phyloP scores from a whole-genome alignment of 805 yeast genomes.

The Kodamaea sagamina region DNA sequence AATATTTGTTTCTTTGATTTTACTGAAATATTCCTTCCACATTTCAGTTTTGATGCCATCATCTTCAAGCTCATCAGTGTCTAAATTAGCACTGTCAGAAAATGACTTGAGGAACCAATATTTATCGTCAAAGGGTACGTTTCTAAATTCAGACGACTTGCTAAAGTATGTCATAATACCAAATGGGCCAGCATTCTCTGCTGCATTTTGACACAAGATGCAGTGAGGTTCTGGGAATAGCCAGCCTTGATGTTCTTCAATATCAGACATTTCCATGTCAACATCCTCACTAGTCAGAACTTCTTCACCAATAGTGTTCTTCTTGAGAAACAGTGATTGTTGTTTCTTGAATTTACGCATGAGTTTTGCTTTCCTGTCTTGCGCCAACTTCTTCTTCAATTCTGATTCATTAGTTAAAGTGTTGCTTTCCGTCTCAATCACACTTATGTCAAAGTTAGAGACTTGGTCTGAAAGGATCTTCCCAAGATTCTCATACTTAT shows the following conservation, averaged over 20 bases:
- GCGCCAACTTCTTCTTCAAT: constrained; percentile 66
- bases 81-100: constrained; percentile 47
- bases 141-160: constrained; percentile 59
- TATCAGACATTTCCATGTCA: constrained; percentile 46
- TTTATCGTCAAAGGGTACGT: constrained; percentile 60
- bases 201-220: constrained; percentile 78
- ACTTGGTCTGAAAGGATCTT: constrained; percentile 22
- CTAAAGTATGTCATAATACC: constrained; percentile 71
- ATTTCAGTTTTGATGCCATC: constrained; percentile 25
- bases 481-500: constrained; percentile 24
- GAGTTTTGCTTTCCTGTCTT: constrained; percentile 66
- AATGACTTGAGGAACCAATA: constrained; percentile 70
- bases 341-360: constrained; percentile 79
- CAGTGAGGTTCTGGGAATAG: constrained; percentile 73
- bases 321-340: constrained; percentile 71
- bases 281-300: constrained; percentile 17
- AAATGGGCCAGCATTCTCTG: constrained; percentile 62
- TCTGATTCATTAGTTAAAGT: constrained; percentile 33
- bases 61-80: constrained; percentile 31
- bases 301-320: constrained; percentile 37
- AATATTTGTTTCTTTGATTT: constrained; percentile 39
- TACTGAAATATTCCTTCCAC: constrained; percentile 42
- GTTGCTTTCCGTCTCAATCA: constrained; percentile 20
- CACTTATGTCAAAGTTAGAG: constrained; percentile 25
- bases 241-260: constrained; percentile 47